Conservation (phyloP, 371 early-diverging fungal genomes). For the Rhizopus arrhizus region DNA sequence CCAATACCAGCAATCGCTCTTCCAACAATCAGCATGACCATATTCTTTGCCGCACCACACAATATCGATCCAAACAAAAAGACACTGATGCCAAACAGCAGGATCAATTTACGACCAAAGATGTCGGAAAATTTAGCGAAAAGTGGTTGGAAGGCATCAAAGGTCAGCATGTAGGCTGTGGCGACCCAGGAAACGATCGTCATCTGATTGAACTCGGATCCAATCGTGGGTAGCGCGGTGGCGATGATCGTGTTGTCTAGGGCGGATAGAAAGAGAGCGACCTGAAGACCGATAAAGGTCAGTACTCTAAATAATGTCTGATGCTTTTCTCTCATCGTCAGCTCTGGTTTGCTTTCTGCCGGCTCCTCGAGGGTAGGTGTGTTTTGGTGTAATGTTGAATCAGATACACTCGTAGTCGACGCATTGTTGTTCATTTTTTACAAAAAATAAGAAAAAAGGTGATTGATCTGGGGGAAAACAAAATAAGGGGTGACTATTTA, state of each 20-base stretch:
- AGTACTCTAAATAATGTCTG: background rate
- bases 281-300: slow-evolving; percentile 55
- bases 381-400: too few species aligned
- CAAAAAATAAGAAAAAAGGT: too few species aligned
- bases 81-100: slow-evolving; percentile 56
- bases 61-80: slow-evolving; percentile 66
- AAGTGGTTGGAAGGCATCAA: slow-evolving; percentile 38
- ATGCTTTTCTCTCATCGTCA: too few species aligned
- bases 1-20: slow-evolving; percentile 68
- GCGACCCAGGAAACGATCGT: slow-evolving; percentile 67
- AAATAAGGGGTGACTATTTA: too few species aligned
- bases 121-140: slow-evolving; percentile 72
- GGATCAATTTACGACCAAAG: slow-evolving; percentile 70
- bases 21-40: slow-evolving; percentile 66
- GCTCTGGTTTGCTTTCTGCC: too few species aligned
- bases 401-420: too few species aligned
- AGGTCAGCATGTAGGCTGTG: slow-evolving; percentile 58
- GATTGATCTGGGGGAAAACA: too few species aligned
- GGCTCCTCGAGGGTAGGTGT: too few species aligned
- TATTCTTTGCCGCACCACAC: slow-evolving; percentile 59
- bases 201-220: slow-evolving; percentile 67
- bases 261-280: slow-evolving; percentile 75
- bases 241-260: slow-evolving; percentile 76
- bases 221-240: slow-evolving; percentile 73
- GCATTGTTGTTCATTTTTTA: too few species aligned